Conservation (phyloP, 2,329 filamentous ascomycete genomes). For the Tolypocladium nubicola region DNA sequence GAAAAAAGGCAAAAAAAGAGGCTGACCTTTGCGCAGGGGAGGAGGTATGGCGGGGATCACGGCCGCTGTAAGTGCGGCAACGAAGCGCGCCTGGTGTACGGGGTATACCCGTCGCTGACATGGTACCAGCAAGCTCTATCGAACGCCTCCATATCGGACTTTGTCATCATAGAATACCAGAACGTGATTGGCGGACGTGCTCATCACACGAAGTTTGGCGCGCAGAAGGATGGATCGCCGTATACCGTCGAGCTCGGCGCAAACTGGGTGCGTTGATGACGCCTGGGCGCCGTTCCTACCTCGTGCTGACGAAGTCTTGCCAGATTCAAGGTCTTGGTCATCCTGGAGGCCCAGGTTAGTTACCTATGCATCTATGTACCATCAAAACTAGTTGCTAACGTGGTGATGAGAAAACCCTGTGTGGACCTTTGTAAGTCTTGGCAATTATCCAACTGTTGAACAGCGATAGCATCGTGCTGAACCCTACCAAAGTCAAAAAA, state of each 20-base stretch:
- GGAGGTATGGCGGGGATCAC: conserved; percentile 54
- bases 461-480: not conserved
- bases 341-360: conserved; percentile 13
- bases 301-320: conserved; percentile 9
- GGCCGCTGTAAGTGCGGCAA: conserved; percentile 29
- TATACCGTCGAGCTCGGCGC: conserved; percentile 55
- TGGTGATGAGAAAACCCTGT: conserved; percentile 42
- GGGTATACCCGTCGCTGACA: not conserved
- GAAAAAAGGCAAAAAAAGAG: too few relatives aligned
- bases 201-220: conserved; percentile 45
- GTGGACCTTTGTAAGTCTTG: conserved; percentile 34
- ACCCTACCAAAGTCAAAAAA: conserved; percentile 34
- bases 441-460: not conserved
- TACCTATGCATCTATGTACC: not conserved
- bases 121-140: conserved; percentile 37
- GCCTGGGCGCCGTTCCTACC: conserved; percentile 6
- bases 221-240: conserved; percentile 34
- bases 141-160: conserved; percentile 51
- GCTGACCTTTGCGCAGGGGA: conserved; percentile 20
- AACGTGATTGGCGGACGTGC: conserved; percentile 52
- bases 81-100: too few relatives aligned
- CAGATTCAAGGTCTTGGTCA: conserved; percentile 12
- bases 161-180: conserved; percentile 55
- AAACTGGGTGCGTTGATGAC: conserved; percentile 42
- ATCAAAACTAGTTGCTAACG: conserved; percentile 4